phyloP scores from a whole-genome alignment of 1,284 basidiomycete genomes.

The Sanghuangporus baumii region DNA sequence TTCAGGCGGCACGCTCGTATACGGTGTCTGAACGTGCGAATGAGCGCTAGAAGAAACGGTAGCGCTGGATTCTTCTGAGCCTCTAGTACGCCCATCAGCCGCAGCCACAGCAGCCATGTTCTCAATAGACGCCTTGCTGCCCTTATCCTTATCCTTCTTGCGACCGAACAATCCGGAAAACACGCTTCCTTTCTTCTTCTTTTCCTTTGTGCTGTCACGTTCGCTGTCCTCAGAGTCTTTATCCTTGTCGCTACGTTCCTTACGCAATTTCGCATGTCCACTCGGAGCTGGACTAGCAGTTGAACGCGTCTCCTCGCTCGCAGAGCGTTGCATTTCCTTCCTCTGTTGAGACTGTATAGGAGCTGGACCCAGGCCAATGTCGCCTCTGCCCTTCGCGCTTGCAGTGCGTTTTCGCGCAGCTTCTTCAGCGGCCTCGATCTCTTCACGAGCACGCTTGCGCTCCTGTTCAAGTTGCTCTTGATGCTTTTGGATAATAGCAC shows the following conservation, averaged over 20 bases:
- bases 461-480: constrained; percentile 59
- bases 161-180: constrained; percentile 71
- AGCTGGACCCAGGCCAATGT: constrained; percentile 7
- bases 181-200: constrained; percentile 60
- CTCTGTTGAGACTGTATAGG: constrained; percentile 11
- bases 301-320: constrained; percentile 20
- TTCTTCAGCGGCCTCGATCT: constrained; percentile 52
- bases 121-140: constrained; percentile 42
- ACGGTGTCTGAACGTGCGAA: constrained; percentile 12
- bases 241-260: constrained; percentile 44
- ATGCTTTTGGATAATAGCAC: constrained; percentile 42
- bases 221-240: constrained; percentile 24
- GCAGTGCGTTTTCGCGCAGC: constrained; percentile 47
- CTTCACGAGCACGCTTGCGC: constrained; percentile 53
- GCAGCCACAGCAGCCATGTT: constrained; percentile 42
- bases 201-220: constrained; percentile 42
- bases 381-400: constrained; percentile 25
- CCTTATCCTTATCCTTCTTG: constrained; percentile 76
- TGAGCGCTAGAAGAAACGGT: constrained; percentile 16
- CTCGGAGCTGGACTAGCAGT: constrained; percentile 16
- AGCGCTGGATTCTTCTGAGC: constrained; percentile 22
- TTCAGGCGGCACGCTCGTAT: constrained; percentile 17
- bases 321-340: constrained; percentile 15
- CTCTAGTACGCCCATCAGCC: constrained; percentile 26
- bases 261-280: constrained; percentile 53